Conservation (phyloP, 2,329 filamentous ascomycete genomes). For the Phialophora macrospora region DNA sequence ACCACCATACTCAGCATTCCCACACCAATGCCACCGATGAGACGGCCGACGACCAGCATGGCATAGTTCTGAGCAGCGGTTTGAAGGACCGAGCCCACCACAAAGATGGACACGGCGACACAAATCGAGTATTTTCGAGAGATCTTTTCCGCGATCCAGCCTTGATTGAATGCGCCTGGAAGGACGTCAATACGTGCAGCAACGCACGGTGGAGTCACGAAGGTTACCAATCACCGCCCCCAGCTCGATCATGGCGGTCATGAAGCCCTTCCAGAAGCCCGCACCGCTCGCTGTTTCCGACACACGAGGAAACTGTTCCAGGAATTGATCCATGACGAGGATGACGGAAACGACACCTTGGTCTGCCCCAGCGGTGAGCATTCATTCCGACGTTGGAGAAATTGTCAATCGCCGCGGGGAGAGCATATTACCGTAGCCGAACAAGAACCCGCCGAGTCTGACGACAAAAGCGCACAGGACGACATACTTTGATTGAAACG, state of each 20-base stretch:
- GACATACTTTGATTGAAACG: constrained; percentile 57
- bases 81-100: constrained; percentile 57
- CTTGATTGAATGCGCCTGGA: not conserved
- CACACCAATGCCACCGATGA: constrained; percentile 59
- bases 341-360: constrained; percentile 53
- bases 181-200: not conserved
- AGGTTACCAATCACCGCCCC: constrained; percentile 54
- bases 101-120: constrained; percentile 59
- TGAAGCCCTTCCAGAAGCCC: constrained; percentile 51
- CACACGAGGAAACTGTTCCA: constrained; percentile 53
- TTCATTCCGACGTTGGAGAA: not conserved
- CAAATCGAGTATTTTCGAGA: not conserved
- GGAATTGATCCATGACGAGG: constrained; percentile 59
- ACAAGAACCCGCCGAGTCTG: constrained; percentile 57
- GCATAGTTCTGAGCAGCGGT: constrained; percentile 56
- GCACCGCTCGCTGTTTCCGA: constrained; percentile 46
- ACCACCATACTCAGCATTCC: constrained; percentile 56
- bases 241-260: constrained; percentile 62
- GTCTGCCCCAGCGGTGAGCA: constrained; percentile 40
- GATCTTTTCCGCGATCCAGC: not conserved
- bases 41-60: constrained; percentile 57
- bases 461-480: constrained; percentile 58
- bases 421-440: constrained; percentile 50
- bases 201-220: constrained; percentile 46
- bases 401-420: not conserved